Evolutionary conservation across 306 rosid species (phyloP).

Genomic region (Gastrolobium bilobum): DNA sequence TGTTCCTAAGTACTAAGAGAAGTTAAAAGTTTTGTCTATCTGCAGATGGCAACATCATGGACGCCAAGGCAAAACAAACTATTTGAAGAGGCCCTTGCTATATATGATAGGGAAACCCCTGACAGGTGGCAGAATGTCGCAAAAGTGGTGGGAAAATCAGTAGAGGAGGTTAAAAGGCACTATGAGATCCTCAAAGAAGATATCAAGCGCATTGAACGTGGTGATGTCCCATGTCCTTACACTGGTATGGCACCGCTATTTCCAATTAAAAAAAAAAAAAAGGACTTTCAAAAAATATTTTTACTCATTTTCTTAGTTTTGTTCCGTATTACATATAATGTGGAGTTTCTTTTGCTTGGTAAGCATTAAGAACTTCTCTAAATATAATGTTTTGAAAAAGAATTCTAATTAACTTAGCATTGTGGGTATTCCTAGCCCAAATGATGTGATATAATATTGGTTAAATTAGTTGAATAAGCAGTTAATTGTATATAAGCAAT

Average conservation of each 20-base stretch:
- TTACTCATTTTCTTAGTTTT: no score
- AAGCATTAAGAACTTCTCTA: no score
- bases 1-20: not conserved
- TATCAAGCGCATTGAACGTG: conserved; percentile 71
- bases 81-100: conserved; percentile 81
- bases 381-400: no score
- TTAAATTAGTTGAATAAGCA: no score
- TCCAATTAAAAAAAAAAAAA: no score
- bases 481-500: no score
- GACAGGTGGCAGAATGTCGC: conserved; percentile 90
- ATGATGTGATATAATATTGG: no score
- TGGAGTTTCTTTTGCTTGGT: no score
- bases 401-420: no score
- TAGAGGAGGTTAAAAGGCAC: conserved; percentile 78
- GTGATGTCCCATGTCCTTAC: conserved; percentile 71
- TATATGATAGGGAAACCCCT: conserved; percentile 74
- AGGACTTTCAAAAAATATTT: no score
- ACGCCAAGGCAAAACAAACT: conserved; percentile 71
- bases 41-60: conserved; percentile 73
- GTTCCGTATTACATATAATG: no score
- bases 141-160: conserved; percentile 72
- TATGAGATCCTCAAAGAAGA: conserved; percentile 81
- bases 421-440: no score
- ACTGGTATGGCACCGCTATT: conserved; percentile 13
- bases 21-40: not conserved